These are phyloP conservation scores for Coniella vitis DNA, from an alignment of 2,329 filamentous ascomycete genomes.

Conservation along the genomic window DNA sequence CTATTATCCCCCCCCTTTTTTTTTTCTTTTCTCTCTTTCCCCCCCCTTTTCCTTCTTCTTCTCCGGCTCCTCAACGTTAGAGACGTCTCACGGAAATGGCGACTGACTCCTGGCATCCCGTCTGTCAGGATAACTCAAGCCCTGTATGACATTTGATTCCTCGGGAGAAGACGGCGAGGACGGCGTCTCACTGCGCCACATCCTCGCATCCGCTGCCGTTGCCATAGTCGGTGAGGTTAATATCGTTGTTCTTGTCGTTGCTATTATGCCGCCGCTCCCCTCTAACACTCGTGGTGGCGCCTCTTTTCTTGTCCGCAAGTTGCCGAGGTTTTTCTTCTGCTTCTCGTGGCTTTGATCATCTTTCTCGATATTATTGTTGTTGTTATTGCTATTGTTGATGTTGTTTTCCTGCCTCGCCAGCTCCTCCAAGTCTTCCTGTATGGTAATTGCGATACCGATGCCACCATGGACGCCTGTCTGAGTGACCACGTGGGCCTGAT, in stretches of 20 bases:
- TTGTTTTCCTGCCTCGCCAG: too few relatives aligned
- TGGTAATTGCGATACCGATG: conserved; percentile 6
- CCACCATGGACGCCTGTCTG: too few relatives aligned
- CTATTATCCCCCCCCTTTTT: conserved; percentile 15
- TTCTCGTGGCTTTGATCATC: conserved; percentile 9
- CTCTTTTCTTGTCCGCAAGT: neutral
- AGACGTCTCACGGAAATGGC: neutral
- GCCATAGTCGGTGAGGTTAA: conserved; percentile 27
- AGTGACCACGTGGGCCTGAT: too few relatives aligned
- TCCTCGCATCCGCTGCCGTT: conserved; percentile 3
- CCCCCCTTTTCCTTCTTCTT: neutral
- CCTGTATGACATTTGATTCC: conserved; percentile 20
- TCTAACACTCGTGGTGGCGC: neutral
- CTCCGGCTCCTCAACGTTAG: too few relatives aligned
- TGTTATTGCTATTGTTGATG: too few relatives aligned
- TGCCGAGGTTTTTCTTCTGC: neutral
- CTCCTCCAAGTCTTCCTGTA: too few relatives aligned
- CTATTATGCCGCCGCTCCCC: conserved; percentile 15
- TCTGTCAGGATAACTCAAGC: conserved; percentile 8
- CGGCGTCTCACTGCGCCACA: conserved; percentile 19
- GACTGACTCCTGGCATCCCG: neutral
- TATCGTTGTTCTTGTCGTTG: conserved; percentile 28
- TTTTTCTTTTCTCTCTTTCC: neutral
- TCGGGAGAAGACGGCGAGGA: conserved; percentile 22
- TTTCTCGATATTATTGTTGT: conserved; percentile 4